Evolutionary conservation across 352 stramenopile species (phyloP).

Genomic region (Pythium grandisporangium): DNA sequence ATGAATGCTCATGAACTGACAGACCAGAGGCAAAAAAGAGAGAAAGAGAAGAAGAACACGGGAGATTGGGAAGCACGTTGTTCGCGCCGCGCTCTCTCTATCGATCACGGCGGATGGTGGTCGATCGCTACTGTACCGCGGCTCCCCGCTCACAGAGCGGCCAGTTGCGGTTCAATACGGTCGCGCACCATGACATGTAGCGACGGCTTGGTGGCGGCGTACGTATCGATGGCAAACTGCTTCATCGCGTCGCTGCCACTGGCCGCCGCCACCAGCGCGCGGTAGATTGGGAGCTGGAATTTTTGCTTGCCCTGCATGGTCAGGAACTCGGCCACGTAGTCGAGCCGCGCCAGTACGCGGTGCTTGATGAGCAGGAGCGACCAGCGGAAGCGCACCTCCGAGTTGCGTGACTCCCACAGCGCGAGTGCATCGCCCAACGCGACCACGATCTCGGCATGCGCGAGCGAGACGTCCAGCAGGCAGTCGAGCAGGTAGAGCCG

Average conservation of each 20-base stretch:
- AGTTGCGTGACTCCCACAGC: conserved; percentile 49
- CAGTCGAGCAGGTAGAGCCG: conserved; percentile 67
- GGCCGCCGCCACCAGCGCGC: conserved; percentile 33
- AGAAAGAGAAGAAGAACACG: too few relatives aligned
- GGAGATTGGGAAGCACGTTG: too few relatives aligned
- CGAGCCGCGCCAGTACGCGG: conserved; percentile 25
- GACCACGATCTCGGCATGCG: conserved; percentile 28
- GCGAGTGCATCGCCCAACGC: conserved; percentile 37
- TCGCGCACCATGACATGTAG: conserved; percentile 79
- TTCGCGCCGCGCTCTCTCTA: too few relatives aligned
- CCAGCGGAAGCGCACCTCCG: conserved; percentile 64
- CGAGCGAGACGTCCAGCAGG: conserved; percentile 36
- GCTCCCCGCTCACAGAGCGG: conserved; percentile 8
- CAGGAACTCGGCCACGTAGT: conserved; percentile 43
- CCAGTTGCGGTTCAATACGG: conserved; percentile 43
- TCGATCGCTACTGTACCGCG: neutral
- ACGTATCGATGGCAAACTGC: conserved; percentile 34
- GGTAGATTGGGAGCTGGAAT: conserved; percentile 70
- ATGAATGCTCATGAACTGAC: too few relatives aligned
- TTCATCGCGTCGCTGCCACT: conserved; percentile 27
- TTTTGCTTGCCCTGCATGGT: conserved; percentile 74
- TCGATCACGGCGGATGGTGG: too few relatives aligned
- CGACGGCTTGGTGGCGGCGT: conserved; percentile 24
- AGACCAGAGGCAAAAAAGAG: too few relatives aligned
- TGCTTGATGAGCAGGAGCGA: conserved; percentile 60